Conservation (phyloP, 768 basidiomycete species). For the Pleurotus tuber-regium region DNA sequence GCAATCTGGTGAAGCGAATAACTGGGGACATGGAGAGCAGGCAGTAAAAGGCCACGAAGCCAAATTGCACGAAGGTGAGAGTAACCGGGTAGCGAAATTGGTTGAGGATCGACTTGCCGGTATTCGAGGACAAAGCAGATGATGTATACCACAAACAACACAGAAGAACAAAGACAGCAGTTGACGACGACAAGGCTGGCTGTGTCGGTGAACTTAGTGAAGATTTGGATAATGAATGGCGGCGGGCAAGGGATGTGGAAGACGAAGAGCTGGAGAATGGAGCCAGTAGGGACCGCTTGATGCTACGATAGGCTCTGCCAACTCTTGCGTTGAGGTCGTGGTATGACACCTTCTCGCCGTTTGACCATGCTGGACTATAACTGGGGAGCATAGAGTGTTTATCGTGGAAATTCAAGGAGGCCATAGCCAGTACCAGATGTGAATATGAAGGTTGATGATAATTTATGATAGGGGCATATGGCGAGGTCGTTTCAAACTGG, state of each 20-base stretch:
- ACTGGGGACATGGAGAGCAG: slow-evolving; percentile 78
- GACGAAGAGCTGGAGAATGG: not conserved
- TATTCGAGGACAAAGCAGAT: slow-evolving; percentile 93
- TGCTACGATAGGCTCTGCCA: slow-evolving; percentile 4
- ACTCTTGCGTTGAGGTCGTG: slow-evolving; percentile 3
- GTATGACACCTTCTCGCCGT: slow-evolving; percentile 5
- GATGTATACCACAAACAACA: slow-evolving; percentile 92
- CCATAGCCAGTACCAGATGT: too few species aligned
- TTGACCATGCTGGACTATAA: slow-evolving; percentile 1
- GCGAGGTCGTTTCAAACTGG: not conserved
- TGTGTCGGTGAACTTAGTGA: slow-evolving; percentile 28
- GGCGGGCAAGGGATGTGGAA: not conserved
- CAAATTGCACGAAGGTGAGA: slow-evolving; percentile 96
- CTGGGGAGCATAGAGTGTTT: slow-evolving; percentile 1
- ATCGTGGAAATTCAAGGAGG: slow-evolving; percentile 3
- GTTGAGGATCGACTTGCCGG: slow-evolving; percentile 91
- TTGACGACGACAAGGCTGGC: too few species aligned
- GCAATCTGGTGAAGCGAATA: slow-evolving; percentile 64
- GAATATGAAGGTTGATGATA: not conserved
- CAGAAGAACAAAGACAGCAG: slow-evolving; percentile 64
- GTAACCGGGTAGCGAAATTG: slow-evolving; percentile 95
- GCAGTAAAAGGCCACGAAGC: slow-evolving; percentile 87
- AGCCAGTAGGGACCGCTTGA: slow-evolving; percentile 4
- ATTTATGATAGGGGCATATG: not conserved
- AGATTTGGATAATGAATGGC: slow-evolving; percentile 16